Conservation (phyloP, 2,329 filamentous ascomycete genomes). For the Ambrosiella beaveri region DNA sequence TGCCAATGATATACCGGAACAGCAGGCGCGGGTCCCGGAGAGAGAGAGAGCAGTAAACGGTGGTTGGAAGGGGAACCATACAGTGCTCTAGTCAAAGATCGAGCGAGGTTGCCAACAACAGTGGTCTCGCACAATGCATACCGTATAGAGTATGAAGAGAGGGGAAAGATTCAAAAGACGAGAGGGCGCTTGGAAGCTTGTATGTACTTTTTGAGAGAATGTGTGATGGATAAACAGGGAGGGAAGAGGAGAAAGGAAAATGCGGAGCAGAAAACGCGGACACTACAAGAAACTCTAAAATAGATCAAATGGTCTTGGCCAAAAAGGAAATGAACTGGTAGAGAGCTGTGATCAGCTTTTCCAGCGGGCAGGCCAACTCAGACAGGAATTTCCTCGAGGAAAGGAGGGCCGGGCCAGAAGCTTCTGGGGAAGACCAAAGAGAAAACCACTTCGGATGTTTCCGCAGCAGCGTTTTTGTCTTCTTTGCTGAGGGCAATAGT, state of each 20-base stretch:
- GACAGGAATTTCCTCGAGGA: neutral
- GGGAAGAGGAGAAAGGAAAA: neutral
- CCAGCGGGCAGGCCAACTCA: neutral
- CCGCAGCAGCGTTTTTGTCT: neutral
- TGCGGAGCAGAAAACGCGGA: neutral
- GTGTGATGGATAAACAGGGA: neutral
- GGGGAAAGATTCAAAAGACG: neutral
- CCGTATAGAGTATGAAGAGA: slow-evolving; percentile 1
- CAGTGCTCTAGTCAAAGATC: neutral
- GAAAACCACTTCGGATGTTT: slow-evolving; percentile 2
- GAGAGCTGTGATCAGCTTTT: neutral
- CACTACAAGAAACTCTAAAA: neutral
- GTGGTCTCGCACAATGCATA: slow-evolving; percentile 5
- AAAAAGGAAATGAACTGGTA: neutral
- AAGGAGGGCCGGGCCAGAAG: neutral
- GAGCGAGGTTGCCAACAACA: neutral
- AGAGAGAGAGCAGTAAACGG: neutral
- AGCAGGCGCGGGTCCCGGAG: neutral
- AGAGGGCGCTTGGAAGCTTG: neutral
- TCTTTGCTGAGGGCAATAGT: neutral
- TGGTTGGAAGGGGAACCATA: neutral
- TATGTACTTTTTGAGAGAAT: neutral
- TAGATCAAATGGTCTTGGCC: neutral
- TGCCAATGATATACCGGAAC: slow-evolving; percentile 3
- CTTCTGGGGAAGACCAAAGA: neutral